Evolutionary conservation across 768 basidiomycete genomes (phyloP), one percentile per base, ranked within the genome.

Genomic region (Ephemerocybe angulata): DNA sequence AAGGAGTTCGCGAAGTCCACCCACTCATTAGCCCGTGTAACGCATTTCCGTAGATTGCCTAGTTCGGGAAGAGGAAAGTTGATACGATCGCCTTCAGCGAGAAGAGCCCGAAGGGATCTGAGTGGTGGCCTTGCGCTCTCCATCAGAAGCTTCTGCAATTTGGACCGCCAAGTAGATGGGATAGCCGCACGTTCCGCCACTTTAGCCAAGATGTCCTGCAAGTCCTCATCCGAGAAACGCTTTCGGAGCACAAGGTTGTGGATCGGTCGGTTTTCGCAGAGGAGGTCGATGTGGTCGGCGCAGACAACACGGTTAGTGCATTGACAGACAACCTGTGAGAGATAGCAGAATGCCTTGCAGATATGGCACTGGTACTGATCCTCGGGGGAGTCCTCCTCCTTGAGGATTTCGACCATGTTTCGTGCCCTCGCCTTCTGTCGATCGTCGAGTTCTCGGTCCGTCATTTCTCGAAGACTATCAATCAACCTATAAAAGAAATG

Each of bases 261-360:
- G 4, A 65, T 60, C 4, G 64, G 52, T 31, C 77, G 65, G 69
- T 74, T 67, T 68, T 76, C 81, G 72, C 95, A 98, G 17, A 96
- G 78, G 21, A 86, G 75, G 31, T 87, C 77, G 28, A 80, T 80
- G 71, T 98, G 96, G 54, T 95, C 89, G 47, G 90, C 81, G 68
- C 97, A 99, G 12, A 86, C 84, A 30, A 96, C 85, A 58, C 85
- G 82, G 50, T 71, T 81, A 40, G 86, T 86, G 77, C 93, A 94
- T 29, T 75, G 73, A 67, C 93, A 94, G 54, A 83, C 86, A 65
- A 98, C 77, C 65, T 97, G 95, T 1, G 97, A 94, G 38, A 99
- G 83, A 69, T 97, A 98, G 71, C 90, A 94, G 72, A 96, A 98
- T 4, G 79, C 82, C 67, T 97, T 95, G 87, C 97, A 98, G 59